Evolutionary conservation across 345 rosid species (phyloP).

Genomic region (Raphanus raphanistrum): DNA sequence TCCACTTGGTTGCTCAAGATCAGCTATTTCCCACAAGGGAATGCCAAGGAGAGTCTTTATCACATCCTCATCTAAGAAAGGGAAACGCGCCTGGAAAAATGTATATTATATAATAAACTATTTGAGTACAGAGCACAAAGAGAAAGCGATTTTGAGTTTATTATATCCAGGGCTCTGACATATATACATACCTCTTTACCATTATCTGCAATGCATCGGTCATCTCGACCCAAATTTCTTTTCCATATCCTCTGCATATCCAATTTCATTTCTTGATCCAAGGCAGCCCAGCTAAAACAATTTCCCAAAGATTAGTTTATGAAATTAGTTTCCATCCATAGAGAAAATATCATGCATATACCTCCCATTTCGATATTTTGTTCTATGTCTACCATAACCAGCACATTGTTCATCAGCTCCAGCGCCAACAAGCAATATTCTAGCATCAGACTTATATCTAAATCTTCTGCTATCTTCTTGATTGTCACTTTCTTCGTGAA

Average conservation of each 20-base stretch:
- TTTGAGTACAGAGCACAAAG: neutral
- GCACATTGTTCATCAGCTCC: conserved; percentile 99
- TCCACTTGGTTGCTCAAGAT: conserved; percentile 92
- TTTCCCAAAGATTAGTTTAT: neutral
- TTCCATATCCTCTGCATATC: conserved; percentile 99
- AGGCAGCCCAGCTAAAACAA: conserved; percentile 57
- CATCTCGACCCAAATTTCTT: conserved; percentile 95
- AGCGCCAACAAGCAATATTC: conserved; percentile 80
- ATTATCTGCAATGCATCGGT: conserved; percentile 79
- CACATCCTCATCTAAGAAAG: conserved; percentile 94
- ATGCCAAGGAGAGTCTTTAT: conserved; percentile 71
- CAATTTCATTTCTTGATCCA: conserved; percentile 91
- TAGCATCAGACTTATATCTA: conserved; percentile 65
- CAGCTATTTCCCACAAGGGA: conserved; percentile 83
- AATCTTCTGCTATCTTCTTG: conserved; percentile 31
- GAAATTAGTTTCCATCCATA: neutral
- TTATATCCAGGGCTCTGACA: neutral
- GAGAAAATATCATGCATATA: conserved; percentile 21
- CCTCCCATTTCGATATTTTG: conserved; percentile 81
- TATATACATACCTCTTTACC: conserved; percentile 79
- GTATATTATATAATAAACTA: neutral
- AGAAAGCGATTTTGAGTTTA: neutral
- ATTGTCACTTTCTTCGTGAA: conserved; percentile 41
- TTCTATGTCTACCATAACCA: conserved; percentile 93
- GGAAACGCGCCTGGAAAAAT: conserved; percentile 72